phyloP scores from a whole-genome alignment of 805 yeast genomes.

The Clavispora fructus region DNA sequence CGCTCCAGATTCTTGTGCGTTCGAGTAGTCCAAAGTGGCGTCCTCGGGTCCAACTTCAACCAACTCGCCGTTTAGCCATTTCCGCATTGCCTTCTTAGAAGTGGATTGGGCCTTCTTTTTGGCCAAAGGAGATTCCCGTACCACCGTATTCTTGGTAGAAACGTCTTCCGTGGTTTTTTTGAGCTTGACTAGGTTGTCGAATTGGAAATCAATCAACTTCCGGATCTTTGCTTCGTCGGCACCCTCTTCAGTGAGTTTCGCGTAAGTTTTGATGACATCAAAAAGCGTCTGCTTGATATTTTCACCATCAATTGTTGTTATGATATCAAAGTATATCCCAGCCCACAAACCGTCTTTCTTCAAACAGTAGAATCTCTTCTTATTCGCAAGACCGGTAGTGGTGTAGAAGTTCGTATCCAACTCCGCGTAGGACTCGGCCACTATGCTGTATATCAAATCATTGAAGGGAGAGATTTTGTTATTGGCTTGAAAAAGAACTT shows the following conservation, averaged over 20 bases:
- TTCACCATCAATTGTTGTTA: slow-evolving; percentile 36
- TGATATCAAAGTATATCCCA: slow-evolving; percentile 35
- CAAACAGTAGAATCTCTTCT: slow-evolving; percentile 32
- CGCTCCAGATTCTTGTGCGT: slow-evolving; percentile 5
- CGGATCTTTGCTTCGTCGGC: slow-evolving; percentile 21
- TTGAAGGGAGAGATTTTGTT: slow-evolving; percentile 34
- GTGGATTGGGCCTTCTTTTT: slow-evolving; percentile 7
- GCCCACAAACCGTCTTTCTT: slow-evolving; percentile 24
- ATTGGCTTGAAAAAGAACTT: slow-evolving; percentile 32
- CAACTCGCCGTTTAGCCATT: slow-evolving; percentile 38
- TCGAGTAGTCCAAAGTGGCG: slow-evolving; percentile 31
- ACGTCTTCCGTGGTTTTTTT: slow-evolving; percentile 11
- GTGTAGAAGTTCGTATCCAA: slow-evolving; percentile 32
- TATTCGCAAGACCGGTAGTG: slow-evolving; percentile 16
- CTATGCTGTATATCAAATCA: slow-evolving; percentile 30
- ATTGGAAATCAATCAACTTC: slow-evolving; percentile 34
- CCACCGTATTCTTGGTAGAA: not conserved
- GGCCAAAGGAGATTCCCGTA: not conserved
- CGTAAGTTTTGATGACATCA: slow-evolving; percentile 30
- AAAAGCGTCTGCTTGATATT: slow-evolving; percentile 27
- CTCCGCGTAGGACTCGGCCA: slow-evolving; percentile 30
- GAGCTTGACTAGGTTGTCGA: slow-evolving; percentile 32
- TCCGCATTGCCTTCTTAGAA: slow-evolving; percentile 34
- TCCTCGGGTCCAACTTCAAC: slow-evolving; percentile 22
- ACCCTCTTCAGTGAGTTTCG: slow-evolving; percentile 22